Evolutionary conservation across 2,329 filamentous ascomycete genomes (phyloP).

Genomic region (Lachnellula suecica): DNA sequence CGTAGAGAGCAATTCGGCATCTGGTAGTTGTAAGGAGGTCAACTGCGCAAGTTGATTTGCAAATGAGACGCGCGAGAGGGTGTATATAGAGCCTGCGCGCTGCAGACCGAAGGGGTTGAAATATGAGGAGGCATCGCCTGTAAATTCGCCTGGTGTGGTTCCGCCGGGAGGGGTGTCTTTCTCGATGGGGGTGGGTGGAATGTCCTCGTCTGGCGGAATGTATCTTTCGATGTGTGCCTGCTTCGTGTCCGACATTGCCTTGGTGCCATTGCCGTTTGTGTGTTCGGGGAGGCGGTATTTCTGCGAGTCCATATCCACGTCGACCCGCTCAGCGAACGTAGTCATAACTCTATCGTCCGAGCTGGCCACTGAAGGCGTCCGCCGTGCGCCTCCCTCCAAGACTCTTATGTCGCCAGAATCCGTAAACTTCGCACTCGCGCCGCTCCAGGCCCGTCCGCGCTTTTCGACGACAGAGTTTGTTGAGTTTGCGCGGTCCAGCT

Average conservation of each 20-base stretch:
- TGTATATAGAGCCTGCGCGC: constrained; percentile 86
- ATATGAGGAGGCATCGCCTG: constrained; percentile 43
- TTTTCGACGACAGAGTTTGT: constrained; percentile 53
- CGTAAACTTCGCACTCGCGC: constrained; percentile 45
- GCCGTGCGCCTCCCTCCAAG: constrained; percentile 26
- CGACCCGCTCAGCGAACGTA: constrained; percentile 37
- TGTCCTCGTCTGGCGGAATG: constrained; percentile 37
- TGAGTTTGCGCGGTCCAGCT: constrained; percentile 64
- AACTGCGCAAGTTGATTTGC: constrained; percentile 90
- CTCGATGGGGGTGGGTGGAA: constrained; percentile 45
- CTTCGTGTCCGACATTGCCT: constrained; percentile 56
- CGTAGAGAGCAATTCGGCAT: constrained; percentile 78
- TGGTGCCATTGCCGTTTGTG: constrained; percentile 66
- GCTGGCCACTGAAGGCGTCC: constrained; percentile 22
- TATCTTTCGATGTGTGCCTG: constrained; percentile 56
- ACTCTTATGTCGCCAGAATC: constrained; percentile 24
- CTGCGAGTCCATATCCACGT: constrained; percentile 68
- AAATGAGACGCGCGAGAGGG: constrained; percentile 87
- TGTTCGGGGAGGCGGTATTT: constrained; percentile 75
- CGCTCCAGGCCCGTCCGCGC: constrained; percentile 72
- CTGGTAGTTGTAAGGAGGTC: constrained; percentile 84
- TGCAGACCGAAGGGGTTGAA: constrained; percentile 66
- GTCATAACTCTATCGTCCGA: constrained; percentile 28
- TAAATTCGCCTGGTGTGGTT: constrained; percentile 35
- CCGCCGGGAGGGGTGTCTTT: constrained; percentile 49